Evolutionary conservation across 1,284 basidiomycete species (phyloP).

Genomic region (Leccinum solheimii): DNA sequence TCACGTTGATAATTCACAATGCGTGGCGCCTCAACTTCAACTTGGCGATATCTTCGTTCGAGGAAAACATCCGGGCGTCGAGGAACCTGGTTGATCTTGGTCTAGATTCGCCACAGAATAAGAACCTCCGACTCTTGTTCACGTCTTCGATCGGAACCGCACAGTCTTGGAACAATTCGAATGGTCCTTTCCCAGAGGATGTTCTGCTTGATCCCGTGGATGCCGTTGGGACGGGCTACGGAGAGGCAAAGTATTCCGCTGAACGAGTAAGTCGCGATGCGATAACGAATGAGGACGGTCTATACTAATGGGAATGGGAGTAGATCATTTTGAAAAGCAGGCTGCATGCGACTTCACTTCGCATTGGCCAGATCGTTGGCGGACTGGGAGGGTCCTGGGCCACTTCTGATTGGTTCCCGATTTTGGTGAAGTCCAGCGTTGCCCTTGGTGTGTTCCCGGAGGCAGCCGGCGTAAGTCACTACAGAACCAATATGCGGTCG

Average conservation of each 20-base stretch:
- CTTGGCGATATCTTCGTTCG: slow-evolving; percentile 30
- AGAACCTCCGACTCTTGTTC: slow-evolving; percentile 30
- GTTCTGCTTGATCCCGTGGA: slow-evolving; percentile 16
- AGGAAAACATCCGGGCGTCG: slow-evolving; percentile 35
- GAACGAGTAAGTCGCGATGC: not conserved
- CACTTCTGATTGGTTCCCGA: not conserved
- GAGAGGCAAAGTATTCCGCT: slow-evolving; percentile 12
- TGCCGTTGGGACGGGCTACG: slow-evolving; percentile 32
- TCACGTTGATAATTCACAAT: slow-evolving; percentile 13
- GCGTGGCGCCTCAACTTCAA: slow-evolving; percentile 50
- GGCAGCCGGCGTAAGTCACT: not conserved
- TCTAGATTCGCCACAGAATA: slow-evolving; percentile 1
- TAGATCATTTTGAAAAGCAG: not conserved
- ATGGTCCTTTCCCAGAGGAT: slow-evolving; percentile 33
- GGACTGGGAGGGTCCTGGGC: not conserved
- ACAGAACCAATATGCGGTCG: not conserved
- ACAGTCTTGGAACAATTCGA: slow-evolving; percentile 22
- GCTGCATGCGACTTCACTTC: not conserved
- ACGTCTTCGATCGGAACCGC: slow-evolving; percentile 33
- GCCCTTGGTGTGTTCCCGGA: not conserved
- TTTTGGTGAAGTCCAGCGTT: not conserved
- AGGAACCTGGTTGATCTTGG: slow-evolving; percentile 41
- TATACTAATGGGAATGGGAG: not conserved
- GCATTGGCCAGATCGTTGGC: not conserved
- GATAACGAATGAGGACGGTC: not conserved